These are phyloP conservation scores for Alternaria viburni DNA, from an alignment of 2,329 filamentous ascomycete species.

Conservation along the genomic window DNA sequence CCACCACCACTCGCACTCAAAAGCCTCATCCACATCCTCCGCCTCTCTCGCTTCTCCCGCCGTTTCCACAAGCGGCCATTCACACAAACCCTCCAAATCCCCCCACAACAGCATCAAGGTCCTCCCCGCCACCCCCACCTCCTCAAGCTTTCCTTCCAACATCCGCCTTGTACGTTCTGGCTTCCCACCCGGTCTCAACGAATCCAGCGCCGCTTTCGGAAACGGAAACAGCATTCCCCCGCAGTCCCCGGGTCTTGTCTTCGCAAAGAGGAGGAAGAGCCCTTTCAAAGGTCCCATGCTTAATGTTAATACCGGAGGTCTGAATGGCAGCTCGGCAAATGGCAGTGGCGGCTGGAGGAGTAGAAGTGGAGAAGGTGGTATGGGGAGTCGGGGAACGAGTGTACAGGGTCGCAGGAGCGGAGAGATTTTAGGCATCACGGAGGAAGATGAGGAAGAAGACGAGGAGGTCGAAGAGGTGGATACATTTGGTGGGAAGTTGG, in stretches of 20 bases:
- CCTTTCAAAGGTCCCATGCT: slow-evolving; percentile 80
- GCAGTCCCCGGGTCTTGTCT: slow-evolving; percentile 66
- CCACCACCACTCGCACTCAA: slow-evolving; percentile 88
- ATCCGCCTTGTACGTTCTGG: slow-evolving; percentile 75
- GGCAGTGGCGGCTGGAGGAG: slow-evolving; percentile 3
- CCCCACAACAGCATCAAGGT: slow-evolving; percentile 92
- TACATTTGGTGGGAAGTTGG: slow-evolving; percentile 60
- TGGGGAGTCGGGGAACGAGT: slow-evolving; percentile 57
- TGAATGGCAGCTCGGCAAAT: neutral
- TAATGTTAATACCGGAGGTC: slow-evolving; percentile 51
- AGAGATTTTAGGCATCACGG: slow-evolving; percentile 70
- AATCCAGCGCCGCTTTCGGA: slow-evolving; percentile 54
- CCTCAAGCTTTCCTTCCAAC: slow-evolving; percentile 77
- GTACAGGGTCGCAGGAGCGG: slow-evolving; percentile 71
- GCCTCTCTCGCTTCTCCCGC: slow-evolving; percentile 64
- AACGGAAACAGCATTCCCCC: slow-evolving; percentile 60
- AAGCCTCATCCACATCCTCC: slow-evolving; percentile 90
- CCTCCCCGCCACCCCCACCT: slow-evolving; percentile 85
- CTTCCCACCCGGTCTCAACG: slow-evolving; percentile 47
- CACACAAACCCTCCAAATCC: slow-evolving; percentile 70
- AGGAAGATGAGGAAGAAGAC: slow-evolving; percentile 51
- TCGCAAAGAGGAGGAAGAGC: slow-evolving; percentile 80
- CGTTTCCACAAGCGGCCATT: slow-evolving; percentile 59
- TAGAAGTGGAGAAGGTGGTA: slow-evolving; percentile 14
- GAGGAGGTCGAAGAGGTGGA: slow-evolving; percentile 65